Evolutionary conservation across 805 yeast species (phyloP).

Genomic region (Jamesozyma lodderae): DNA sequence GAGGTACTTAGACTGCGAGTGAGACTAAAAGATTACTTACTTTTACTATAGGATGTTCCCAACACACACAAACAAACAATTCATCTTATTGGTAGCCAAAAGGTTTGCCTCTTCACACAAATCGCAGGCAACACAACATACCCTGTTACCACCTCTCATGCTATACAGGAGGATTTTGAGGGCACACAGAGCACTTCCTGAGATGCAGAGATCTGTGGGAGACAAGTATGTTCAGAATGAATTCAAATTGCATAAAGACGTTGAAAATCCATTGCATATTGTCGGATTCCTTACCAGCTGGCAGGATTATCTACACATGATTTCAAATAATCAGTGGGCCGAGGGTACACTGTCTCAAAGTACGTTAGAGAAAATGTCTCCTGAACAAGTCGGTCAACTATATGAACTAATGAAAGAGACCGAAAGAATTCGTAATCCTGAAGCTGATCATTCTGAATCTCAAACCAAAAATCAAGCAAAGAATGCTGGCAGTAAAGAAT

Average conservation of each 20-base stretch:
- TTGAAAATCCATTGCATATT: conserved; percentile 86
- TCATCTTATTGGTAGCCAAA: too few relatives aligned
- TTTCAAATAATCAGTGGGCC: conserved; percentile 56
- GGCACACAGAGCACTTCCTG: conserved; percentile 65
- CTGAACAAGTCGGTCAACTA: conserved; percentile 80
- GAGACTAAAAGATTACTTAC: too few relatives aligned
- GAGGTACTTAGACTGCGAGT: too few relatives aligned
- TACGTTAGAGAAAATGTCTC: conserved; percentile 73
- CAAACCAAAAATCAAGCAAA: too few relatives aligned
- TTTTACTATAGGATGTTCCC: too few relatives aligned
- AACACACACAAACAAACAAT: too few relatives aligned
- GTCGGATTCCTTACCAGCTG: conserved; percentile 90
- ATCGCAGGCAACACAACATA: background rate
- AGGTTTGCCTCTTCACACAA: conserved; percentile 3
- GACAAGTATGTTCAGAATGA: conserved; percentile 85
- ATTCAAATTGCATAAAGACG: conserved; percentile 70
- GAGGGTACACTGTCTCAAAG: conserved; percentile 51
- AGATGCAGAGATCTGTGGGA: conserved; percentile 67
- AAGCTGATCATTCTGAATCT: too few relatives aligned
- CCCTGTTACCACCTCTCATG: conserved; percentile 63
- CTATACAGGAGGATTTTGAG: conserved; percentile 75
- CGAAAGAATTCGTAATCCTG: background rate
- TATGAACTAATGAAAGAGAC: conserved; percentile 77
- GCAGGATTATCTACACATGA: conserved; percentile 71
- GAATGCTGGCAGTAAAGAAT: too few relatives aligned